Base-by-base conservation (phyloP, 2,329 filamentous ascomycete species). In the Aspergillus eucalypticola region DNA sequence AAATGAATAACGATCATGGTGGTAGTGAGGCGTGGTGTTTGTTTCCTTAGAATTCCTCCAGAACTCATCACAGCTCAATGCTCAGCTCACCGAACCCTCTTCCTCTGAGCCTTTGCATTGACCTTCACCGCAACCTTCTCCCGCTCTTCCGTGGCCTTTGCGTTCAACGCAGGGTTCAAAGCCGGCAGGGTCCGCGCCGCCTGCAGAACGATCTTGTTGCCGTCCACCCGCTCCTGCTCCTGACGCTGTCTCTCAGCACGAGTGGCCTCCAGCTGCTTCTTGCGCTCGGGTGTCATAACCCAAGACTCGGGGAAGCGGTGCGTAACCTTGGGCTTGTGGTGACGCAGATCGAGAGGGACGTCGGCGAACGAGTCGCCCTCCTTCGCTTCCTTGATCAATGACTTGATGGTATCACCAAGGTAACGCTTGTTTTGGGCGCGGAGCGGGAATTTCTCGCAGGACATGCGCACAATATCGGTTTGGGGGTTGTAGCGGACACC, bases 391-490 rank as follows among this genome's bases (percentile, higher is more conserved):
- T 80, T 81, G 60, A 99, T 79, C 66, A 99, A 79, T 53, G 83
- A 85, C 64, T 89, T 82, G 53, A 98, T 85, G 52, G 92, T 77
- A 69, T 96, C 91, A 56, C 87, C 89, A 21, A 99, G 83, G 75
- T 95, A 95, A n/a, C 91, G 88, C 83, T 98, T 99, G 82, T 99
- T 99, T 81, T 98, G 93, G 17, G 93, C 91, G 73, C 92, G 90
- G 58, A 93, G 90, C 73, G 91, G 87, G 75, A 90, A 96, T 73
- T 88, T 88, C 77, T 98, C 95, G 79, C 90, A 91, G 73, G 90
- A 92, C 84, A 99, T 96, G 78, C 91, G 92, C 69, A 97, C 82
- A 60, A 91, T 81, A 68, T 92, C 87, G 57, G 83, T 92, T 68
- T 88, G 84, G 0, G 93, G 94, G 80, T 98, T 95, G 83, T 92